phyloP scores from a whole-genome alignment of 768 basidiomycete species.

The Leccinum obscurum region DNA sequence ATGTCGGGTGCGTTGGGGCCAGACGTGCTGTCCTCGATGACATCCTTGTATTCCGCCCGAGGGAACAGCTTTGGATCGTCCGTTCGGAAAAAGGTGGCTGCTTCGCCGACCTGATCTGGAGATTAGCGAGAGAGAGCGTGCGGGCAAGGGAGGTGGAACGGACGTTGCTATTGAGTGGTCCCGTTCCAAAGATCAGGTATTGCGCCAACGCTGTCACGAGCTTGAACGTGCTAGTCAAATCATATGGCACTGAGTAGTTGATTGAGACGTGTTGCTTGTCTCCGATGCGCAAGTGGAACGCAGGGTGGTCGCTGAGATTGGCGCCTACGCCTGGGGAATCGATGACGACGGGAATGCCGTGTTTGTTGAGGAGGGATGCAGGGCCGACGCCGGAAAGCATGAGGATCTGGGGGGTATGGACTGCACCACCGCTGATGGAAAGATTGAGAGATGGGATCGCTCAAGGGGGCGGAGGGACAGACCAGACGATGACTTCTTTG shows the following conservation, averaged over 20 bases:
- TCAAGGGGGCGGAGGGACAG: constrained; percentile 17
- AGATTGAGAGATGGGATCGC: background rate
- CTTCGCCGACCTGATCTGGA: constrained; percentile 27
- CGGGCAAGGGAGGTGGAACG: background rate
- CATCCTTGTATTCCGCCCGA: constrained; percentile 26
- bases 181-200: constrained; percentile 47
- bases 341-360: constrained; percentile 54
- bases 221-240: constrained; percentile 21
- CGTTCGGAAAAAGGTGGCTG: constrained; percentile 33
- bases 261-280: constrained; percentile 49
- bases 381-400: constrained; percentile 81
- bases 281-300: constrained; percentile 50
- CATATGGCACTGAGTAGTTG: constrained; percentile 37
- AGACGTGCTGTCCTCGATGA: constrained; percentile 32
- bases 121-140: background rate
- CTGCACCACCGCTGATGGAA: constrained; percentile 51
- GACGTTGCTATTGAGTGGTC: constrained; percentile 57
- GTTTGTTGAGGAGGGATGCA: constrained; percentile 48
- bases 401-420: constrained; percentile 68
- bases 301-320: constrained; percentile 69
- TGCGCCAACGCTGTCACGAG: constrained; percentile 36
- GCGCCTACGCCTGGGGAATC: constrained; percentile 76
- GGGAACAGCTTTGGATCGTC: constrained; percentile 35
- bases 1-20: constrained; percentile 32
- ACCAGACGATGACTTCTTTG: constrained; percentile 66